These are phyloP conservation scores for Yarrowia galli DNA, from an alignment of 1,139 yeast genomes.

Conservation along the genomic window DNA sequence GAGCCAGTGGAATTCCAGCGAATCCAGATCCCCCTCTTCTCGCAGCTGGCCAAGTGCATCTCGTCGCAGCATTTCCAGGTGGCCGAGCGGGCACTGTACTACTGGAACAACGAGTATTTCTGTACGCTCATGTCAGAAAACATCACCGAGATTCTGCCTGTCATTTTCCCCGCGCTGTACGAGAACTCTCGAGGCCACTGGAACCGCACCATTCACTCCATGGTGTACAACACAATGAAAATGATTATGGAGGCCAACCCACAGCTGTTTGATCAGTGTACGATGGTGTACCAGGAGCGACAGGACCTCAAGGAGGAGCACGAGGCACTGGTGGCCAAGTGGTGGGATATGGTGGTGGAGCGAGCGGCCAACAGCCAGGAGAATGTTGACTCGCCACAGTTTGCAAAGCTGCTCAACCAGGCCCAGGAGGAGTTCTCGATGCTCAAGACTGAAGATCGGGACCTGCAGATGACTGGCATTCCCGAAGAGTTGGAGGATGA, in stretches of 20 bases:
- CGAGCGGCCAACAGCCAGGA: constrained; percentile 53
- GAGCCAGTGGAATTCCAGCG: constrained; percentile 92
- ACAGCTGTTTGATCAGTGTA: constrained; percentile 88
- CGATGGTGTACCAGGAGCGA: constrained; percentile 79
- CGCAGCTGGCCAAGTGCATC: constrained; percentile 92
- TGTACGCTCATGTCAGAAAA: constrained; percentile 85
- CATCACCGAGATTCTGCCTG: constrained; percentile 91
- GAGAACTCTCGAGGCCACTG: constrained; percentile 73
- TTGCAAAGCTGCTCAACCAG: constrained; percentile 35
- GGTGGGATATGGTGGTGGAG: constrained; percentile 76
- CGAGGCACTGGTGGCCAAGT: constrained; percentile 66
- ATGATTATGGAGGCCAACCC: constrained; percentile 95
- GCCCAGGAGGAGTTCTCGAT: constrained; percentile 37
- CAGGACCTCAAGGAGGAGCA: constrained; percentile 69
- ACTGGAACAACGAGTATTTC: constrained; percentile 95
- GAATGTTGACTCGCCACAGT: constrained; percentile 39
- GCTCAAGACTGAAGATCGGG: constrained; percentile 32
- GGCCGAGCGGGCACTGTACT: constrained; percentile 91
- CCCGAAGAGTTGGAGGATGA: constrained; percentile 41
- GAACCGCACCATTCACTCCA: constrained; percentile 91
- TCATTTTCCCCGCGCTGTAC: constrained; percentile 86
- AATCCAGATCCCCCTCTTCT: constrained; percentile 91
- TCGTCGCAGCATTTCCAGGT: constrained; percentile 97
- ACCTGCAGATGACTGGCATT: constrained; percentile 12
- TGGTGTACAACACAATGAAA: constrained; percentile 89